Evolutionary conservation across 495 filamentous ascomycete genomes (phyloP).

Genomic region (Aspergillus affinis): DNA sequence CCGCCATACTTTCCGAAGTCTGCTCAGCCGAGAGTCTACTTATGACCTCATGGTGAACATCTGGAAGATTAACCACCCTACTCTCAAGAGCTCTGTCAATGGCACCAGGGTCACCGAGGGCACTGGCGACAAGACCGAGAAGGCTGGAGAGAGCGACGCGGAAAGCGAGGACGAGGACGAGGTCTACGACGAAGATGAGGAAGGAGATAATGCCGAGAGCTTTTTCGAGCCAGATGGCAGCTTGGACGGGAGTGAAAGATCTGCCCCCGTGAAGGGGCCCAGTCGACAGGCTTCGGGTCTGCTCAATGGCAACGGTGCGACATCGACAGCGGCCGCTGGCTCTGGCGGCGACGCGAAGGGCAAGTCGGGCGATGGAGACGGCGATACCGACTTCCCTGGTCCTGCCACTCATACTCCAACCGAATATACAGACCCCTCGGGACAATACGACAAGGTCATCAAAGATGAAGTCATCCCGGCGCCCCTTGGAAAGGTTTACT

Average conservation of each 20-base stretch:
- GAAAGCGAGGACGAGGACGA: slow-evolving; percentile 68
- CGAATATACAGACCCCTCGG: slow-evolving; percentile 70
- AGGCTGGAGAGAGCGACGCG: slow-evolving; percentile 64
- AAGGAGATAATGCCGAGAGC: slow-evolving; percentile 55
- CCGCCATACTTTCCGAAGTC: slow-evolving; percentile 91
- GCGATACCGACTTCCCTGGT: slow-evolving; percentile 74
- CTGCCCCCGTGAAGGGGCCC: slow-evolving; percentile 52
- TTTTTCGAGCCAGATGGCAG: slow-evolving; percentile 63
- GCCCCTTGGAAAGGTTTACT: slow-evolving; percentile 90
- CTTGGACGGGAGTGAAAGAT: slow-evolving; percentile 58
- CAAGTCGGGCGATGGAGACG: slow-evolving; percentile 56
- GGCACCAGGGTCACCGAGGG: slow-evolving; percentile 78
- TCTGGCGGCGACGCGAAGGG: slow-evolving; percentile 47
- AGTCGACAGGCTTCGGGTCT: slow-evolving; percentile 67
- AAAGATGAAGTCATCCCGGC: slow-evolving; percentile 85
- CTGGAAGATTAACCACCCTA: slow-evolving; percentile 94
- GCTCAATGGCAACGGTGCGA: slow-evolving; percentile 42
- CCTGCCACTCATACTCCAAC: slow-evolving; percentile 81
- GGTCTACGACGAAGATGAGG: slow-evolving; percentile 75
- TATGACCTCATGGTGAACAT: slow-evolving; percentile 97
- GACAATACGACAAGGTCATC: slow-evolving; percentile 80
- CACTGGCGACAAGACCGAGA: slow-evolving; percentile 86
- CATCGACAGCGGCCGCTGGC: slow-evolving; percentile 23
- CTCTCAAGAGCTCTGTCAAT: slow-evolving; percentile 82
- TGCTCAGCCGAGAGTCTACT: slow-evolving; percentile 90